phyloP scores from a whole-genome alignment of 768 basidiomycete species.

The Coprinopsis marcescibilis region DNA sequence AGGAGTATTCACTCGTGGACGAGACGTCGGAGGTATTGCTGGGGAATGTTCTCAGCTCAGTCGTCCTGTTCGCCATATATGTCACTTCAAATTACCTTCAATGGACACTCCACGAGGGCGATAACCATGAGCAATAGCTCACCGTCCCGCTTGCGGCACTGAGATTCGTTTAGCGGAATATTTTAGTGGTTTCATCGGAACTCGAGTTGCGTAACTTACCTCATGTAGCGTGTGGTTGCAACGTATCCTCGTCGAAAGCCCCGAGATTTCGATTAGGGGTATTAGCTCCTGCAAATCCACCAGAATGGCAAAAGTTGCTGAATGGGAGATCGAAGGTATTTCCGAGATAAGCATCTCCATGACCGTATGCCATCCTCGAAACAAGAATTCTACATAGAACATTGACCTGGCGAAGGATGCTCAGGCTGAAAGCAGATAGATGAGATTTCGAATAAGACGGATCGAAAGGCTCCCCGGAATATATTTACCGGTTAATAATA shows the following conservation, averaged over 20 bases:
- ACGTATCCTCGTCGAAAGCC: background rate
- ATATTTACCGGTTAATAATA: no score
- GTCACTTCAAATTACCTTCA: no score
- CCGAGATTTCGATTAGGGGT: background rate
- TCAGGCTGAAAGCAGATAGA: no score
- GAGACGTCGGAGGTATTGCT: no score
- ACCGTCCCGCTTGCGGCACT: no score
- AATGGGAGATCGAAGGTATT: background rate
- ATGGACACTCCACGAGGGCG: constrained; percentile 1
- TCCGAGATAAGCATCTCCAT: constrained; percentile 1
- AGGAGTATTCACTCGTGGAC: no score
- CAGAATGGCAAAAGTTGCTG: background rate
- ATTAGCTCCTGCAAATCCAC: background rate
- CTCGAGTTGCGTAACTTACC: background rate
- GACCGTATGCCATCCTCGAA: constrained; percentile 5
- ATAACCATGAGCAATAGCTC: background rate
- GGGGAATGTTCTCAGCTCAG: no score
- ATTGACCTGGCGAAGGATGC: background rate
- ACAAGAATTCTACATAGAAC: constrained; percentile 30
- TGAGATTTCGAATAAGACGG: no score
- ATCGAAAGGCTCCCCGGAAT: no score
- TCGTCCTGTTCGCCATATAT: no score
- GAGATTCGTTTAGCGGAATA: background rate
- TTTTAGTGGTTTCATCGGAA: constrained; percentile 2
- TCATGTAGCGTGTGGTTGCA: background rate